Evolutionary conservation across 306 rosid genomes (phyloP), one percentile per base, ranked within the genome.

Genomic region (Calophaca sinica): DNA sequence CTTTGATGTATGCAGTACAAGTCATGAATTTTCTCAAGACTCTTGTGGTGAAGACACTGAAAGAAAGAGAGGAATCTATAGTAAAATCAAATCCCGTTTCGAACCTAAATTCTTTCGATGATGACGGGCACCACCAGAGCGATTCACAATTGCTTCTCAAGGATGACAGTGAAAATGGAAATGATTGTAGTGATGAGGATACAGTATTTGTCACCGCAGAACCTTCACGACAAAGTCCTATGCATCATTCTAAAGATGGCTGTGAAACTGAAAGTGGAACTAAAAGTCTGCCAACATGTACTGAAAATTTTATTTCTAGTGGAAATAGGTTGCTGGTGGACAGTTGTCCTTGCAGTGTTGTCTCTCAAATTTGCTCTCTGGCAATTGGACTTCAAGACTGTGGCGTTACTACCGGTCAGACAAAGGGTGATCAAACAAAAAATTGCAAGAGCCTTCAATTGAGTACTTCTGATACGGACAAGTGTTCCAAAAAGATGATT

Each of bases 21-120:
- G 99, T 94, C 84, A 94, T 94, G 99, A 94, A 94, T 82, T 90
- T 94, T 62, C 98, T 94, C 81, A 94, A 89, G 82, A 94, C 91
- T 53, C 98, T 94, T 62, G 87, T 94, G 2, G 84, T 72, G 46
- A 89, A 78, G 92, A 87, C 96, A 63, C 81, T 90, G 5, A 86
- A 76, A 82, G 92, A 90, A 70, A 82, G 99, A 79, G 94, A 88
- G 70, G 99, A 90, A 70, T 90, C 89, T 13, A 62, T 87, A 48
- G 76, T 81, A 58, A 93, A 92, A 59, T 78, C 89, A 1, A 81
- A 84, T 75, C 90, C 92, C 14, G 45, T 57, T 51, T 67, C 89
- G 11, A 75, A 74, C 79, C 79, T 80, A 29, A 89, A 86, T 70
- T 91, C 93, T 53, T 85, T 87, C 15, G 92, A 91, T 9, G 96